Percentiles rank a stretch among this genome's conserved stretches.
These are phyloP conservation scores for Aspergillus neoniger DNA, from an alignment of 2,329 filamentous ascomycete genomes.

Conservation along the genomic window DNA sequence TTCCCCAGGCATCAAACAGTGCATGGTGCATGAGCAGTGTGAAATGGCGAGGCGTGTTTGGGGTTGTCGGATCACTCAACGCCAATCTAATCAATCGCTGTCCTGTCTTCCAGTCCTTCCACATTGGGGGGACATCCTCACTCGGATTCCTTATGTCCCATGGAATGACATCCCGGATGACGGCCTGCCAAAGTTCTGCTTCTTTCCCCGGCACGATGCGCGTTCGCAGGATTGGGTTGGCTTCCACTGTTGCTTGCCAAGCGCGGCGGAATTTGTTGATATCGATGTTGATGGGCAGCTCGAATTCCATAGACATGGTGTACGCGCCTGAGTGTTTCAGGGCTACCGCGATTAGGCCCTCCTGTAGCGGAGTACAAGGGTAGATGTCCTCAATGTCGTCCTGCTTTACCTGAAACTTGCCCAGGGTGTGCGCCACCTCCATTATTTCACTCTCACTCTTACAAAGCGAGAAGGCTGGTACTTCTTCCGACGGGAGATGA, in stretches of 20 bases:
- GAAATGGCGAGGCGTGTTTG: not conserved
- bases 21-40: not conserved
- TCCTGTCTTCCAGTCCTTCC: too few relatives aligned
- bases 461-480: not conserved
- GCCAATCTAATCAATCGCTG: not conserved
- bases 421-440: not conserved
- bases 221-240: slow-evolving; percentile 13
- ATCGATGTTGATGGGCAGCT: slow-evolving; percentile 17
- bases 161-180: not conserved
- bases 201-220: slow-evolving; percentile 1
- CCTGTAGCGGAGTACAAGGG: slow-evolving; percentile 29
- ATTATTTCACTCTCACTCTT: not conserved
- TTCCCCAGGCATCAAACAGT: not conserved
- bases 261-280: slow-evolving; percentile 5
- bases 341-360: slow-evolving; percentile 26
- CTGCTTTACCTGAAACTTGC: not conserved
- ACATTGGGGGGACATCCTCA: not conserved
- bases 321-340: slow-evolving; percentile 14
- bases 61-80: not conserved
- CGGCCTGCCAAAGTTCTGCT: not conserved
- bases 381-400: slow-evolving; percentile 24
- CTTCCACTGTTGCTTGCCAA: slow-evolving; percentile 21
- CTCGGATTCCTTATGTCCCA: not conserved
- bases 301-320: not conserved
- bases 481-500: not conserved